Percentiles rank a stretch among this genome's conserved stretches.
These are phyloP conservation scores for Lichtheimia ramosa DNA, from an alignment of 371 early-diverging fungal species.

Conservation along the genomic window DNA sequence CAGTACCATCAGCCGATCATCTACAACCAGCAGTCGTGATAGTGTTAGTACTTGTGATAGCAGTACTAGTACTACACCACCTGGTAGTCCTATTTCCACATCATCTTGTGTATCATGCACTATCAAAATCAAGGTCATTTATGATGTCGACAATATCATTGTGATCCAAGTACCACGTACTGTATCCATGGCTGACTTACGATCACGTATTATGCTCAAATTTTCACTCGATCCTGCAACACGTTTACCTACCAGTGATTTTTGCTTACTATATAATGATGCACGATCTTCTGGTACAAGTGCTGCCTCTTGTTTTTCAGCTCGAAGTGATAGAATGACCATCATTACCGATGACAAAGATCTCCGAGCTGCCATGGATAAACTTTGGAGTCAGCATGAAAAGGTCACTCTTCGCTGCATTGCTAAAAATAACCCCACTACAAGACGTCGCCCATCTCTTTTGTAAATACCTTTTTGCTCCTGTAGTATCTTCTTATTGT, in stretches of 20 bases:
- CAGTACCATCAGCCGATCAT: slow-evolving; percentile 6
- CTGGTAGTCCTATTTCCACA: not conserved
- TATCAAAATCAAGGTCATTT: slow-evolving; percentile 31
- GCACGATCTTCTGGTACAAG: slow-evolving; percentile 9
- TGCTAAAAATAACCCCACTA: slow-evolving; percentile 7
- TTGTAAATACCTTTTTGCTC: not conserved
- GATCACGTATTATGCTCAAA: slow-evolving; percentile 20
- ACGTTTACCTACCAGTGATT: slow-evolving; percentile 14
- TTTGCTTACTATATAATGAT: slow-evolving; percentile 19
- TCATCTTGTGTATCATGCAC: not conserved
- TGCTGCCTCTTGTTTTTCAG: slow-evolving; percentile 16
- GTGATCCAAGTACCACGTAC: slow-evolving; percentile 28
- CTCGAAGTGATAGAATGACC: slow-evolving; percentile 8
- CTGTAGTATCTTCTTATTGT: not conserved
- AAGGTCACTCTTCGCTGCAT: slow-evolving; percentile 31
- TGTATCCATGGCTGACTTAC: slow-evolving; percentile 14
- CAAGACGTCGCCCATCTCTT: slow-evolving; percentile 1
- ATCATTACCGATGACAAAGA: slow-evolving; percentile 13
- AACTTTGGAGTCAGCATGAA: slow-evolving; percentile 18
- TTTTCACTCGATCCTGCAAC: slow-evolving; percentile 13
- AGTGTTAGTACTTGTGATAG: slow-evolving; percentile 10
- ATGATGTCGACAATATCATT: slow-evolving; percentile 30
- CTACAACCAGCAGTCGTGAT: slow-evolving; percentile 4
- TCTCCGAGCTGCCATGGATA: slow-evolving; percentile 8
- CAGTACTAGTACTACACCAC: slow-evolving; percentile 7